Conservation (phyloP, 2,329 filamentous ascomycete species). For the Claviceps capensis region DNA sequence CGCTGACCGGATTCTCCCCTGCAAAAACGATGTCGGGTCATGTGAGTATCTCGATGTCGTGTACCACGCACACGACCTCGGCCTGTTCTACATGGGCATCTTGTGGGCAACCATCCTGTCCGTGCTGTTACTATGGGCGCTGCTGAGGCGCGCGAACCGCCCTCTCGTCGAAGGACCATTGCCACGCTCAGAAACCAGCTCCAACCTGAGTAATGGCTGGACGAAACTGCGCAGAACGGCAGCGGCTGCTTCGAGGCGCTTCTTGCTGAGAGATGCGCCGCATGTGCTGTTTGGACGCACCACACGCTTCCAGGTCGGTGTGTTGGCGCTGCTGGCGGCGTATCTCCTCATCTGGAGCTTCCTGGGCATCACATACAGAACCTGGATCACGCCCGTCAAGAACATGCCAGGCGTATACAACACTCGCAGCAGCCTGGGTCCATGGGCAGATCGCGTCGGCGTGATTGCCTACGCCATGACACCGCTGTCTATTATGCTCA, state of each 20-base stretch:
- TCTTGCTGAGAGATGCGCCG: constrained; percentile 47
- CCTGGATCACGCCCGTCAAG: constrained; percentile 57
- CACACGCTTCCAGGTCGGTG: constrained; percentile 52
- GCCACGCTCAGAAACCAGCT: constrained; percentile 6
- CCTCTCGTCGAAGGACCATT: constrained; percentile 8
- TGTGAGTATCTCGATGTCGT: constrained; percentile 38
- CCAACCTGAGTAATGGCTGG: constrained; percentile 8
- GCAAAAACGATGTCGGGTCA: constrained; percentile 31
- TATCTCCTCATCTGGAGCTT: constrained; percentile 60
- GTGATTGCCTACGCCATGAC: constrained; percentile 61
- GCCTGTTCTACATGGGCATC: constrained; percentile 37
- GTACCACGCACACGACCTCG: constrained; percentile 32
- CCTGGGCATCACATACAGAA: constrained; percentile 52
- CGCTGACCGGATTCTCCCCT: constrained; percentile 29
- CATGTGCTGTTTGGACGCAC: constrained; percentile 50
- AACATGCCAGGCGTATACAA: constrained; percentile 40
- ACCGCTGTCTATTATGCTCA: constrained; percentile 52
- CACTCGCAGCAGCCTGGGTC: constrained; percentile 50
- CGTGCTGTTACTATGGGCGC: constrained; percentile 29
- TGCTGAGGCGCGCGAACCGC: constrained; percentile 13
- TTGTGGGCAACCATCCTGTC: constrained; percentile 33
- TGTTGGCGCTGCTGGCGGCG: constrained; percentile 40
- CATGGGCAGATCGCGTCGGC: constrained; percentile 56
- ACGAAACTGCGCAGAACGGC: constrained; percentile 20
- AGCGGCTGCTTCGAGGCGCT: constrained; percentile 25